Evolutionary conservation across 2,329 filamentous ascomycete species (phyloP).

Genomic region (Leptodontidium sp.): DNA sequence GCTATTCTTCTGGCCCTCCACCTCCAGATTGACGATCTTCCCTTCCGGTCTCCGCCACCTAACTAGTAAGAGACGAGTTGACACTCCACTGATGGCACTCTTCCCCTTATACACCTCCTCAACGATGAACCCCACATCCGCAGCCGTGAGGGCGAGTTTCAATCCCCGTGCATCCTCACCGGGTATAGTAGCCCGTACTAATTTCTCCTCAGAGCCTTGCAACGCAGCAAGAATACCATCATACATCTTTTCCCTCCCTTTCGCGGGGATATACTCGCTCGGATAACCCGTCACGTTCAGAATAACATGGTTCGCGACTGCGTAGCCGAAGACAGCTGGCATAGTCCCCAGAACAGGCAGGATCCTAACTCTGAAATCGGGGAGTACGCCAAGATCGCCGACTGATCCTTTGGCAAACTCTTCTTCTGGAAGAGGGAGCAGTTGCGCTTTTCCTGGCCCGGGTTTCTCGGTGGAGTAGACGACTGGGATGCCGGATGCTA

Average conservation of each 20-base stretch:
- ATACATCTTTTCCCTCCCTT: slow-evolving; percentile 90
- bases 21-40: slow-evolving; percentile 66
- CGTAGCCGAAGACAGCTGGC: slow-evolving; percentile 95
- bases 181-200: slow-evolving; percentile 59
- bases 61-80: slow-evolving; percentile 80
- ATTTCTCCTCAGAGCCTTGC: slow-evolving; percentile 80
- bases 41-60: slow-evolving; percentile 77
- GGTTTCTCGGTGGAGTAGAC: slow-evolving; percentile 93
- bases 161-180: slow-evolving; percentile 67
- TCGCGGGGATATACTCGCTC: slow-evolving; percentile 80
- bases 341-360: slow-evolving; percentile 94
- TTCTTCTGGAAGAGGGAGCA: slow-evolving; percentile 86
- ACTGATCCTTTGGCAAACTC: slow-evolving; percentile 88
- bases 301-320: slow-evolving; percentile 91
- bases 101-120: slow-evolving; percentile 89
- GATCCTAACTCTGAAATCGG: slow-evolving; percentile 94
- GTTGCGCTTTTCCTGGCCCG: slow-evolving; percentile 87
- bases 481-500: slow-evolving; percentile 86
- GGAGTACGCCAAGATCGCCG: slow-evolving; percentile 84
- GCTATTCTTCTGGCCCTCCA: slow-evolving; percentile 81
- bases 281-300: slow-evolving; percentile 84
- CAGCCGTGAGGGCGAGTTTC: slow-evolving; percentile 77
- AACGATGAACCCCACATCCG: slow-evolving; percentile 86
- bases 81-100: slow-evolving; percentile 82
- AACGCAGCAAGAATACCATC: slow-evolving; percentile 80